Base-by-base conservation (phyloP, 225 moss, liverwort and hornwort genomes). In the Rhytidiadelphus loreus region DNA sequence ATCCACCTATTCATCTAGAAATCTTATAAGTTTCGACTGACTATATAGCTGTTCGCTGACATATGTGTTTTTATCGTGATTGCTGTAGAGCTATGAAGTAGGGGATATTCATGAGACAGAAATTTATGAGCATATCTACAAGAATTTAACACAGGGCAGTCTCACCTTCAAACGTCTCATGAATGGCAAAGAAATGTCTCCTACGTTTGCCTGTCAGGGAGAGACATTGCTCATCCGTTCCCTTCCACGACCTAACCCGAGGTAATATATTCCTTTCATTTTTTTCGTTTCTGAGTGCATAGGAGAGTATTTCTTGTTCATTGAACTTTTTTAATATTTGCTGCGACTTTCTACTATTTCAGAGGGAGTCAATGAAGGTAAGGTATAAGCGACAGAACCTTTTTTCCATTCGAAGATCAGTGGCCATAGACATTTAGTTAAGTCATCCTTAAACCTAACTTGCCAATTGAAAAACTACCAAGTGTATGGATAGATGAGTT, bases 131-230 rank as follows among this genome's bases (percentile, higher is more conserved):
- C 89, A 94, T 88, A 92, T 96, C 53, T 89, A 95, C 83, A 96
- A 95, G 91, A 97, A 97, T 90, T 90, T 98, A 75, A 92, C 95
- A 44, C 92, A 92, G 77, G 94, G 94, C 62, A 96, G 96, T 66
- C 93, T 99, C 72, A 99, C 99, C 32, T 97, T 96, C 88, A 99
- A 97, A 86, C 94, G 90, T 83, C 90, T 96, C 69, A 85, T 96
- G 33, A 96, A 97, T 93, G 99, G 97, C 84, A 93, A 93, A 80
- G 99, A 97, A 92, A 99, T 99, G 99, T 91, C 93, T 86, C 99
- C 99, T 11, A 99, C 99, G 56, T 99, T 99, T 91, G 95, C 91
- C 70, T 95, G 95, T 83, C 95, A 96, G 74, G 99, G 98, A 82
- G 98, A 99, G 86, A 96, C 96, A 80, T 92, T 99, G 74, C 95